Base-by-base conservation (phyloP, 1,284 basidiomycete species). In the Bondarzewia mesenterica region DNA sequence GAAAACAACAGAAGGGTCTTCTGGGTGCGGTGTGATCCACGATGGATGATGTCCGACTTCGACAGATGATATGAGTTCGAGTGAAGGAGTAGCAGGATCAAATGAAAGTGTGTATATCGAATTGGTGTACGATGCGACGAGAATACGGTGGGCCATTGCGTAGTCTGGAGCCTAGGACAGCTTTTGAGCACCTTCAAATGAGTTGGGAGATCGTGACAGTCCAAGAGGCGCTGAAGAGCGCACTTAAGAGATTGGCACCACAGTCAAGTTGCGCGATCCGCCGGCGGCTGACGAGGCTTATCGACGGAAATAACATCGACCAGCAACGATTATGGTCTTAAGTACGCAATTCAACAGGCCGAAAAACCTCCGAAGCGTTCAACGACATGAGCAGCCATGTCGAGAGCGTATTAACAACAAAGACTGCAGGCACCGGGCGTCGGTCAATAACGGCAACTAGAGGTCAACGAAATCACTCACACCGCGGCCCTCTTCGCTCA, bases 121-220 rank as follows among this genome's bases (percentile, higher is more conserved):
- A 55, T 78, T 67, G 18, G 80, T 75, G 63, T 84, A 85, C 15
- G 84, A 83, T 37, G 74, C 78, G 22, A 78, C 81, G 37, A 85
- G 65, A 55, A 89, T 85, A 47, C 55, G 66, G 53, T 68, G 63
- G 42, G 56, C 53, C 63, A 66, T 68, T 48, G 4, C 7, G 52
- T 6, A 38, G 32, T 41, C 10, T 45, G 43, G 38, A 25, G 42
- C 14, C 32, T 43, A 22, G 14, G 22, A 23, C 12, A 14, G 23
- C 27, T 15, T 14, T 14, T 15, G n/a, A 8, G 20, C 4, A 12
- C 4, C 10, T 43, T 14, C 22, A 7, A 23, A 21, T 7, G 15
- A 23, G 23, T 8, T 15, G 14, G 15, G n/a, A 23, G 16, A 18
- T 26, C 18, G 18, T 43, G 29, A n/a, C 18, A 15, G 38, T 18